These are phyloP conservation scores for Lactarius trivialis DNA, from an alignment of 768 basidiomycete species.

Conservation along the genomic window DNA sequence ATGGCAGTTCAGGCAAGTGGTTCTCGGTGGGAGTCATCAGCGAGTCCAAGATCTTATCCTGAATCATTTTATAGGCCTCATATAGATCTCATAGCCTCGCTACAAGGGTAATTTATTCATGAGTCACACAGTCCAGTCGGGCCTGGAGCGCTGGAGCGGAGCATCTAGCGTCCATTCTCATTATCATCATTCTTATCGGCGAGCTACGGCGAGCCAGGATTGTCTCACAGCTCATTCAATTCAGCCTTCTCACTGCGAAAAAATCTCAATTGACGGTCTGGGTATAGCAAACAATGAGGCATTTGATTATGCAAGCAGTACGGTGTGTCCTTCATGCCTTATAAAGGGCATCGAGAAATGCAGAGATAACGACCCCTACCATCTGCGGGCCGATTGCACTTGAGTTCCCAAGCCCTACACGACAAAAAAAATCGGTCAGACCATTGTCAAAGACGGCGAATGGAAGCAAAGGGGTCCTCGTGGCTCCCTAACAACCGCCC, in stretches of 20 bases:
- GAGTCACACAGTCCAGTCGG: background rate
- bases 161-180: background rate
- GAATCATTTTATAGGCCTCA: background rate
- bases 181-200: background rate
- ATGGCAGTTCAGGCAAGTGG: background rate
- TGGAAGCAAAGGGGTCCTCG: background rate
- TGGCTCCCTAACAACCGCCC: too few relatives aligned
- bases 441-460: background rate
- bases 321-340: constrained; percentile 16
- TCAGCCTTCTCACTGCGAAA: background rate
- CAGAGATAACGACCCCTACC: constrained; percentile 16
- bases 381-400: constrained; percentile 22
- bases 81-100: background rate
- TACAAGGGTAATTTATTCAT: background rate
- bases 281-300: background rate
- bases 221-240: background rate
- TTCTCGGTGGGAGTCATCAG: background rate
- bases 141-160: background rate
- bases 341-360: constrained; percentile 22
- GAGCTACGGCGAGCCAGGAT: too few relatives aligned
- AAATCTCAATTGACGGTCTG: background rate
- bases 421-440: background rate
- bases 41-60: background rate
- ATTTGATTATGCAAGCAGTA: background rate
- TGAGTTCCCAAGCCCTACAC: constrained; percentile 22